These are phyloP conservation scores for Vigna radiata DNA, from an alignment of 306 rosid species.

Conservation along the genomic window DNA sequence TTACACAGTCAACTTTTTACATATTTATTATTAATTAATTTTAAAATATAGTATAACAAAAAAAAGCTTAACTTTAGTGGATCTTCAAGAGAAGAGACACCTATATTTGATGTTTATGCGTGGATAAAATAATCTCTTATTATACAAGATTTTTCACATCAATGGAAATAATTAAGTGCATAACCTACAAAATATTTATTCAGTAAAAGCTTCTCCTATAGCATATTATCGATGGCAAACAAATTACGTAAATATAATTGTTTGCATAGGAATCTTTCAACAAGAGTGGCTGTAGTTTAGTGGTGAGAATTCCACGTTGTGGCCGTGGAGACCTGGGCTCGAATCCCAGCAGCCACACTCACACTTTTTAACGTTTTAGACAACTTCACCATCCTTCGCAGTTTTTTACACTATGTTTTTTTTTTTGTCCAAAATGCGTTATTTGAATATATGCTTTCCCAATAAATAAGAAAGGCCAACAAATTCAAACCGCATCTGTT, in stretches of 20 bases:
- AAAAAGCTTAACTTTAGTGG: too few species aligned
- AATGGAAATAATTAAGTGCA: conserved; percentile 24
- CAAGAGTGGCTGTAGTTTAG: conserved; percentile 46
- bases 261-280: too few species aligned
- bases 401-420: too few species aligned
- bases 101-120: too few species aligned
- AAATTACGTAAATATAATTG: too few species aligned
- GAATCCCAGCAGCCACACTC: conserved; percentile 51
- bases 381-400: not conserved
- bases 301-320: conserved; percentile 57
- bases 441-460: conserved; percentile 7
- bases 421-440: too few species aligned
- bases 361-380: not conserved
- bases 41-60: too few species aligned
- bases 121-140: too few species aligned
- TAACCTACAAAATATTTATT: not conserved
- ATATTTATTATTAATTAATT: too few species aligned
- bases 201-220: not conserved
- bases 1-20: too few species aligned
- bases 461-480: conserved; percentile 8
- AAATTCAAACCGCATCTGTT: not conserved
- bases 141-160: conserved; percentile 33
- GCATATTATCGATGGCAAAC: too few species aligned
- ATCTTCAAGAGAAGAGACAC: too few species aligned
- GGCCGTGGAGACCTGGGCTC: conserved; percentile 60